A percentile compares a stretch with the other conserved stretches of the same genome.
Evolutionary conservation across 1,284 basidiomycete genomes (phyloP).

Genomic region (Singerocomus inundabilis): DNA sequence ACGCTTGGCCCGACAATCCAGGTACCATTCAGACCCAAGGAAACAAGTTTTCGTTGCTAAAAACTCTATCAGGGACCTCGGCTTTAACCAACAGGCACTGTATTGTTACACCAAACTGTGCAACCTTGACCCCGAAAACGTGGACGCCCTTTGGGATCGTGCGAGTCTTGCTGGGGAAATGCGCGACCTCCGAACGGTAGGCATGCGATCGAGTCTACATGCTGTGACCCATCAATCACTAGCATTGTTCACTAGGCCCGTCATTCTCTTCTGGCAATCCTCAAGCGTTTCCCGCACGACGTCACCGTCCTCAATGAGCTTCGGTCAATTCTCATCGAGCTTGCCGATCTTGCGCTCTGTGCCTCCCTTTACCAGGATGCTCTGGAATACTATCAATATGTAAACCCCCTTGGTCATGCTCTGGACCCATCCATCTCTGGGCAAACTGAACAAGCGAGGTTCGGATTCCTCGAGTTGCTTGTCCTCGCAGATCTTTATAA

Average conservation of each 20-base stretch:
- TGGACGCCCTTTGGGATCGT: constrained; percentile 1
- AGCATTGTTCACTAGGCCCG: constrained; percentile 26
- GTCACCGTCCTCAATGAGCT: constrained; percentile 83
- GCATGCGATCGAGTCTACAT: not conserved
- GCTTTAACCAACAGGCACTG: constrained; percentile 1
- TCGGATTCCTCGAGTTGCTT: constrained; percentile 2
- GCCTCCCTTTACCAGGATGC: constrained; percentile 1
- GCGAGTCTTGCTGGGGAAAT: constrained; percentile 2
- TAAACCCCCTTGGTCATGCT: not conserved
- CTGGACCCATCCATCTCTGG: constrained; percentile 55
- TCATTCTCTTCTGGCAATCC: constrained; percentile 4
- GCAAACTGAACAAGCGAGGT: not conserved
- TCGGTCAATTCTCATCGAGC: constrained; percentile 37
- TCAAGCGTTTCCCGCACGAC: constrained; percentile 52
- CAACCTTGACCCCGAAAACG: constrained; percentile 2
- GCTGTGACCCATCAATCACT: not conserved
- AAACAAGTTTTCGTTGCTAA: constrained; percentile 49
- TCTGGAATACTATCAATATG: not conserved
- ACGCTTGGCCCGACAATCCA: constrained; percentile 71
- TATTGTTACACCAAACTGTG: constrained; percentile 5
- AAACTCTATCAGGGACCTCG: constrained; percentile 65
- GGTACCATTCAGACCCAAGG: constrained; percentile 39
- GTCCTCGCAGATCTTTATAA: constrained; percentile 3
- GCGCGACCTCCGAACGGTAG: constrained; percentile 1
- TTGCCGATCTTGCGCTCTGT: not conserved